Evolutionary conservation across 1,139 yeast species (phyloP), one percentile per base, ranked within the genome.

Genomic region (Scheffersomyces cryptocercus): DNA sequence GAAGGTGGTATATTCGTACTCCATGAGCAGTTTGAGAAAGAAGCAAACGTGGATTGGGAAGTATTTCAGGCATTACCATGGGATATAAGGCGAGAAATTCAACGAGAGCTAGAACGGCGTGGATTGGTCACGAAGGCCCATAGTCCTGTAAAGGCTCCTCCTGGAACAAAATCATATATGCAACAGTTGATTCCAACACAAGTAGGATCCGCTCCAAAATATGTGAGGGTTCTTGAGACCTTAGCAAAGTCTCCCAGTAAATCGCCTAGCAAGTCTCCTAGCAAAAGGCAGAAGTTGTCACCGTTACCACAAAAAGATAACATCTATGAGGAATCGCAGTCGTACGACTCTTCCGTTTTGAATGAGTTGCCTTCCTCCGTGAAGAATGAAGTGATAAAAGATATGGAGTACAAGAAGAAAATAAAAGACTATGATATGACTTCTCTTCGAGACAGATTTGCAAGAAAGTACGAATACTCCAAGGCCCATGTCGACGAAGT

Each of bases 41-140:
- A 31, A 31, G 15, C 35, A 5, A 49, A 67, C 15, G 74, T 82
- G 16, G 84, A 82, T 47, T 70, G 80, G 77, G 78, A 75, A 1
- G 80, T 81, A 0, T 79, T 82, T 51, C 63, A 75, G 9, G 68
- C 67, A n/a, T 56, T 83, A 5, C 88, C 88, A 0, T 42, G 46
- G n/a, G 79, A 75, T 5, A 74, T 83, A 1, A 76, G 75, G 48
- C 48, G 59, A 3, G 88, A 83, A 47, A 52, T 82, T 5, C 66
- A 65, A 45, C 54, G 54, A 2, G 86, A 82, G 48, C 51, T 81
- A 33, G 49, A 62, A 3, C 54, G 73, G 16, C 57, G 77, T 20
- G 73, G 73, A 1, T 14, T 42, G n/a, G 46, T 54, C 43, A 41
- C 42, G 41, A 53, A 13, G 5, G 8, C 26, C 26, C 26, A 20